A percentile compares a stretch with the other conserved stretches of the same genome.
Evolutionary conservation across 345 rosid species (phyloP).

Genomic region (Corchorus capsularis): DNA sequence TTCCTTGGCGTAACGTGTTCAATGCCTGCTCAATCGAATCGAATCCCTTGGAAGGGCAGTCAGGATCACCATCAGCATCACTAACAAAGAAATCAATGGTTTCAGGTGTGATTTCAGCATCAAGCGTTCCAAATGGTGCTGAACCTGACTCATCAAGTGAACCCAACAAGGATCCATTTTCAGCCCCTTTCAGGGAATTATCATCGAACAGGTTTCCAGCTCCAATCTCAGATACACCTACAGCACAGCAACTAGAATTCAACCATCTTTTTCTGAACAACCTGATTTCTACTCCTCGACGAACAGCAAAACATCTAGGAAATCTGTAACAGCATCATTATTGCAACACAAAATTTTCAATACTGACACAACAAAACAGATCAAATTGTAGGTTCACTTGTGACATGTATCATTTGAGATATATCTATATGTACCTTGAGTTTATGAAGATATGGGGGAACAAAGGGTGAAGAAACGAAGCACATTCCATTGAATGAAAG

Average conservation of each 20-base stretch:
- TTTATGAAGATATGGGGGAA: slow-evolving; percentile 34
- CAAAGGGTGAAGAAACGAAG: slow-evolving; percentile 27
- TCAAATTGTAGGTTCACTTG: neutral
- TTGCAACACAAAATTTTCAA: neutral
- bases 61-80: slow-evolving; percentile 92
- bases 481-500: slow-evolving; percentile 49
- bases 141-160: slow-evolving; percentile 38
- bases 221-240: slow-evolving; percentile 37
- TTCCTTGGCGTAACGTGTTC: slow-evolving; percentile 57
- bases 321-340: slow-evolving; percentile 35
- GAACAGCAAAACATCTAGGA: slow-evolving; percentile 32
- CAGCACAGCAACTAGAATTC: slow-evolving; percentile 36
- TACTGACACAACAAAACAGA: neutral
- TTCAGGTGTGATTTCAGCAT: slow-evolving; percentile 62
- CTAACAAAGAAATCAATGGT: slow-evolving; percentile 83
- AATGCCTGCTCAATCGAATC: slow-evolving; percentile 68
- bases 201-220: slow-evolving; percentile 51
- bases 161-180: slow-evolving; percentile 46
- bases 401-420: neutral
- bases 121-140: slow-evolving; percentile 47
- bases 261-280: slow-evolving; percentile 35
- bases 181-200: slow-evolving; percentile 34
- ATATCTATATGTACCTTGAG: slow-evolving; percentile 32
- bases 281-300: slow-evolving; percentile 26
- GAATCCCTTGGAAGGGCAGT: slow-evolving; percentile 77